These are phyloP conservation scores for Dipteronia dyeriana DNA, from an alignment of 345 rosid species.

Conservation along the genomic window DNA sequence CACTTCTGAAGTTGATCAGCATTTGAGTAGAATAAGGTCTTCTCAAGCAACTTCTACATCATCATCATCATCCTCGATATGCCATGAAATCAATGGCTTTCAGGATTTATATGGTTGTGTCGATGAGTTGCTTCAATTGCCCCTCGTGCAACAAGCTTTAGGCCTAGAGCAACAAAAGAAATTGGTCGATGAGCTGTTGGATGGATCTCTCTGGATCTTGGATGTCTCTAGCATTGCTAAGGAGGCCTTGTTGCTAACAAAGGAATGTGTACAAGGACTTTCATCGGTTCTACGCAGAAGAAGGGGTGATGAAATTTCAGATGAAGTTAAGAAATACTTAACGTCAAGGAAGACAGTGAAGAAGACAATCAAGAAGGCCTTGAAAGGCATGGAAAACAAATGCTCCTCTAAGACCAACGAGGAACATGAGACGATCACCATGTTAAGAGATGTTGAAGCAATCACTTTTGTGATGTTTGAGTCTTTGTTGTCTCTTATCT, in stretches of 20 bases:
- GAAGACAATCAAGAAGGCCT: conserved; percentile 42
- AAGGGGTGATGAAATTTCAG: conserved; percentile 16
- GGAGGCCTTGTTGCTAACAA: conserved; percentile 34
- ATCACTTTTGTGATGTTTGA: conserved; percentile 31
- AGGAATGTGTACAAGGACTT: conserved; percentile 30
- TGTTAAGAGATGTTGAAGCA: conserved; percentile 37
- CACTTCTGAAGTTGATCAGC: conserved; percentile 38
- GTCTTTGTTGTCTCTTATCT: conserved; percentile 41
- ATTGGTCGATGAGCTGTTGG: conserved; percentile 4
- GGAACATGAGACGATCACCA: conserved; percentile 15
- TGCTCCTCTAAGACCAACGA: background rate
- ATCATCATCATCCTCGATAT: conserved; percentile 1
- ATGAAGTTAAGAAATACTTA: conserved; percentile 40
- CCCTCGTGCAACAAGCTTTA: background rate
- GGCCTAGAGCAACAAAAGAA: background rate
- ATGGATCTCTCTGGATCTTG: conserved; percentile 30
- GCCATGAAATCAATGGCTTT: conserved; percentile 25
- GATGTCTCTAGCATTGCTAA: conserved; percentile 35
- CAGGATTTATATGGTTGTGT: conserved; percentile 37
- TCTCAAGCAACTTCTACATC: conserved; percentile 16
- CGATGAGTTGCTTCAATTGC: conserved; percentile 14
- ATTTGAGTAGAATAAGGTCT: conserved; percentile 12
- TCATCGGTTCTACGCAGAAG: conserved; percentile 38
- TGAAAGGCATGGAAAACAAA: conserved; percentile 30
- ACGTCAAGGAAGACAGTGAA: conserved; percentile 43